Evolutionary conservation across 2,329 filamentous ascomycete species (phyloP), one percentile per base, ranked within the genome.

Genomic region (Hortaea sp.): DNA sequence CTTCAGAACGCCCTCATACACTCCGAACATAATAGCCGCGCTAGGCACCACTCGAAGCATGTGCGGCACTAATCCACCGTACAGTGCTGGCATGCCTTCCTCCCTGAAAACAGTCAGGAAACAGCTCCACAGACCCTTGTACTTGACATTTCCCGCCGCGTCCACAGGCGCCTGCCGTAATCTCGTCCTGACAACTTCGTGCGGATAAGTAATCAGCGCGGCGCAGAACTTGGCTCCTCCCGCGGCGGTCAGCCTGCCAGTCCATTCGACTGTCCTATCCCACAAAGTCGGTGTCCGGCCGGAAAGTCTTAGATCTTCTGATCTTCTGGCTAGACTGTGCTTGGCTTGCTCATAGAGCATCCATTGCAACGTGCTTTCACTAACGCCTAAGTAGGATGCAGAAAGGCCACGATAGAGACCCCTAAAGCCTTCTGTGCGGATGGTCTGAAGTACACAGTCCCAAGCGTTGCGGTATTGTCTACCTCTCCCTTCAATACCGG

Each of bases 21-120:
- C 92, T 66, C 88, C 88, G 65, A 95, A 95, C 85, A 94, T 95
- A 65, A 97, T 94, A 55, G 86, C 88, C 6, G 90, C 88, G 56
- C 85, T 92, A 1, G 90, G 90, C 5, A 95, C 89, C 5, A 89
- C 89, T 51, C 89, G 78, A 67, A 95, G 78, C 59, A 97, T 79
- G 63, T 97, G 90, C 41, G 90, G 88, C 10, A 89, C 94, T 59
- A 97, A 73, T 12, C 89, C 89, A 46, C 90, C 89, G 62, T 95
- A 97, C 51, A 97, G 72, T 30, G 84, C 85, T 41, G 82, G 78
- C 66, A 95, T 75, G 41, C 89, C 88, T 65, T 95, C 90, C 60
- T 95, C 88, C 60, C 83, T 84, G 77, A 82, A 90, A 39, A 95
- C 84, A 12, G 88, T 76, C 63, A 80, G 81, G 73, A 95, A 94